Base-by-base conservation (phyloP, 2,329 filamentous ascomycete species). In the Colletotrichum brevisporum region DNA sequence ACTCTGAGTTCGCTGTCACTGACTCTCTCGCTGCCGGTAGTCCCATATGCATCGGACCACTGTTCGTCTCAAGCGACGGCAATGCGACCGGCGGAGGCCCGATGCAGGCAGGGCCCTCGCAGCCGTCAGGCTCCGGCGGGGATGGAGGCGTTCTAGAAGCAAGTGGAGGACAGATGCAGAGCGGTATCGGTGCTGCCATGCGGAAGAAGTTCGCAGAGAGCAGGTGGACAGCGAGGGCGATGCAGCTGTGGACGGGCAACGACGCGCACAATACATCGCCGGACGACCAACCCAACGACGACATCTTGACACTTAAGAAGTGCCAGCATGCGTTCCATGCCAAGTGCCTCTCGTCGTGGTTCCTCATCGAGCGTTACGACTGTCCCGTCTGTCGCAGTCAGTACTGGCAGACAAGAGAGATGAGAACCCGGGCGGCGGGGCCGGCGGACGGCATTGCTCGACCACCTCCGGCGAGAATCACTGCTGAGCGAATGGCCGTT, bases 321-420 rank as follows among this genome's bases (percentile, higher is more conserved):
- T 84, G 81, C 48, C 76, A 75, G 1, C 82, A 83, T 50, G 72
- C 76, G 2, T 84, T 82, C 61, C 82, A 83, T 70, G 76, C 78
- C 5, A 76, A 75, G 8, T 83, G 82, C 26, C 74, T 84, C 26
- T 78, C 76, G 2, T 77, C 76, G 0, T 84, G 81, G 81, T 81
- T 81, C 58, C 64, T 82, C 41, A 75, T 76, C 31, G 74, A 76
- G 21, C 74, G 80, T 4, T 77, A 78, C 60, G 75, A 78, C 36
- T 84, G 82, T 43, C 82, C 82, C 0, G 73, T 83, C 1, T 84
- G 82, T 63, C 73, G 82, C 21, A 73, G 72, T 12, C 71, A 67
- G 8, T 83, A 81, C 67, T 83, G 76, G 58, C 71, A 74, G 51
- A 54, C 39, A 24, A 57, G 61, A 21, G 55, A 69, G 16, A 71